A percentile compares a stretch with the other conserved stretches of the same genome.
These are phyloP conservation scores for Lyophyllum decastes DNA, from an alignment of 768 basidiomycete species.

Conservation along the genomic window DNA sequence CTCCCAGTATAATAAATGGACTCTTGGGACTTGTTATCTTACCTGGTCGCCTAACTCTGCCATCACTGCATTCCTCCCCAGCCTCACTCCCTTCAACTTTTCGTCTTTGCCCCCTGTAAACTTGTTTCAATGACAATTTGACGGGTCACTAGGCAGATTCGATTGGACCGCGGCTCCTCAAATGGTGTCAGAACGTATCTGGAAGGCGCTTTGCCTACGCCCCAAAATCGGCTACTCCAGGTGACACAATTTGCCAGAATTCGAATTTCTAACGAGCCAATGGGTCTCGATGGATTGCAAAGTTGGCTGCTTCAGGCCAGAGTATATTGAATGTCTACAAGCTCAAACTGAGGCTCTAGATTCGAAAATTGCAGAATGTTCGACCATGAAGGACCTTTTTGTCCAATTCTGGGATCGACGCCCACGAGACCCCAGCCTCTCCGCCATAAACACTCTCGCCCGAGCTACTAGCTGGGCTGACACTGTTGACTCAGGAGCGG, in stretches of 20 bases:
- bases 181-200: neutral
- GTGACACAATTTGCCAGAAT: neutral
- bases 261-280: neutral
- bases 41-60: neutral
- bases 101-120: neutral
- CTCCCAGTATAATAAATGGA: neutral
- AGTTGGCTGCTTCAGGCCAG: too few relatives aligned
- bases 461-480: too few relatives aligned
- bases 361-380: too few relatives aligned
- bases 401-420: too few relatives aligned
- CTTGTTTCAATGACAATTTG: neutral
- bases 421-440: too few relatives aligned
- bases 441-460: too few relatives aligned
- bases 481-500: too few relatives aligned
- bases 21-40: neutral
- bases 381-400: too few relatives aligned
- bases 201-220: neutral
- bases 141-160: conserved; percentile 15
- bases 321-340: neutral
- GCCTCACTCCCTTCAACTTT: neutral
- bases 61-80: neutral
- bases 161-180: conserved; percentile 16
- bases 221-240: neutral
- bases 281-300: neutral
- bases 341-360: too few relatives aligned